Conservation (phyloP, 371 early-diverging fungal species). For the Mortierella sp. region DNA sequence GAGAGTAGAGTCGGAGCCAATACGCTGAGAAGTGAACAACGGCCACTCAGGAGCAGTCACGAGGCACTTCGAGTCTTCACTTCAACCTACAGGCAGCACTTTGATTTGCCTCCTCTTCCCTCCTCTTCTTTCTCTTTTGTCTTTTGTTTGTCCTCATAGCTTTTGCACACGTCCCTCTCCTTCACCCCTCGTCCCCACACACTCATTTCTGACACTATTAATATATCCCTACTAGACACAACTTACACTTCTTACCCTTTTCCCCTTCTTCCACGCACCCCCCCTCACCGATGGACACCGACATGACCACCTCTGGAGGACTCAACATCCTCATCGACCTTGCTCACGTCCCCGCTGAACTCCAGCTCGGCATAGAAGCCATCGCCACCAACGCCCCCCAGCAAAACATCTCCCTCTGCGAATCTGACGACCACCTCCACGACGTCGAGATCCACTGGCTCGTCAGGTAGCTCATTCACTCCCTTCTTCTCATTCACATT, state of each 20-base stretch:
- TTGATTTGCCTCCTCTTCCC: neutral
- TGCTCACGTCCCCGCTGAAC: conserved; percentile 66
- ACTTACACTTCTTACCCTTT: neutral
- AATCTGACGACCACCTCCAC: conserved; percentile 59
- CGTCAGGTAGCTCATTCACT: conserved; percentile 60
- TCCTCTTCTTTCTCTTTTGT: neutral
- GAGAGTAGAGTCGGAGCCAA: neutral
- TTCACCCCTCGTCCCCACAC: neutral
- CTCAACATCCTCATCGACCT: conserved; percentile 63
- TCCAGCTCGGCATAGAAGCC: conserved; percentile 72
- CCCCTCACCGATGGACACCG: conserved; percentile 45
- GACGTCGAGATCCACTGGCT: conserved; percentile 70
- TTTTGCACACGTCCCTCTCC: neutral
- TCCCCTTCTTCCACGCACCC: neutral
- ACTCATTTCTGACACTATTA: neutral
- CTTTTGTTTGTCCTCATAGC: neutral
- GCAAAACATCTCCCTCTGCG: conserved; percentile 63
- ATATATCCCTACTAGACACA: neutral
- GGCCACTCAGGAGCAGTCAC: conserved; percentile 7
- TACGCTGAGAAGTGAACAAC: neutral
- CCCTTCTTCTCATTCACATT: neutral
- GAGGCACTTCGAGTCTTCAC: neutral
- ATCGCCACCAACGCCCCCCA: conserved; percentile 69
- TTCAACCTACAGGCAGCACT: neutral
- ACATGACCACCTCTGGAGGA: conserved; percentile 57